These are phyloP conservation scores for Entonaema liquescens DNA, from an alignment of 495 filamentous ascomycete genomes.

Conservation along the genomic window DNA sequence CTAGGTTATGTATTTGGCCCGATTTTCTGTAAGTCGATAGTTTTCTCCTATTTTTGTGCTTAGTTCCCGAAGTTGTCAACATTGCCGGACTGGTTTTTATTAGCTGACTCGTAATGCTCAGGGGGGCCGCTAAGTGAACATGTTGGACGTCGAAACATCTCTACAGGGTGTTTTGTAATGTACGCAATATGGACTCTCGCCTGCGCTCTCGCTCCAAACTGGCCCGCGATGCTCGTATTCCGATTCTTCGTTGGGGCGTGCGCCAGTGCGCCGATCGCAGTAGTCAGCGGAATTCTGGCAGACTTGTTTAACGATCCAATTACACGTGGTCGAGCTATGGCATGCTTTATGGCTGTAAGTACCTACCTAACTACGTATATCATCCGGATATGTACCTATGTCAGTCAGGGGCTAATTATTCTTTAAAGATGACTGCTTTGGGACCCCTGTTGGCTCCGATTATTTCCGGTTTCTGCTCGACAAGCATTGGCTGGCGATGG, in stretches of 20 bases:
- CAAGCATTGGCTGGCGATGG: conserved; percentile 71
- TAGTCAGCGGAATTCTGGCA: conserved; percentile 77
- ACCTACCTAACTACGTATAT: neutral
- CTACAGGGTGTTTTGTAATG: conserved; percentile 66
- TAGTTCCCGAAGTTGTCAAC: neutral
- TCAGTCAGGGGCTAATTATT: conserved; percentile 14
- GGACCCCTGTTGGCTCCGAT: conserved; percentile 74
- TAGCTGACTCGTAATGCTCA: conserved; percentile 32
- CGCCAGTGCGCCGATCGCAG: conserved; percentile 72
- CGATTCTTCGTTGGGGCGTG: conserved; percentile 70
- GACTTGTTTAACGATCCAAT: conserved; percentile 69
- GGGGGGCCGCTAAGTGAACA: conserved; percentile 75
- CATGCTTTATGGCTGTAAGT: conserved; percentile 72
- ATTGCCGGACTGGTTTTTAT: neutral
- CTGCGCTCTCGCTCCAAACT: conserved; percentile 74
- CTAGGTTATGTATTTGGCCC: conserved; percentile 72
- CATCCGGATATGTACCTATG: neutral
- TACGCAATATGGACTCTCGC: conserved; percentile 75
- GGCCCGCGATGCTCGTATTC: conserved; percentile 72
- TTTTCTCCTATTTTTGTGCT: too few species aligned
- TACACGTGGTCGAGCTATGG: conserved; percentile 73
- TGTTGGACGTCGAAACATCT: conserved; percentile 71
- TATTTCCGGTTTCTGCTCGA: conserved; percentile 69
- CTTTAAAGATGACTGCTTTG: conserved; percentile 65
- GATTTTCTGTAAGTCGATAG: conserved; percentile 40